phyloP scores from a whole-genome alignment of 176 grass and related monocot species.

The Chloris gayana region DNA sequence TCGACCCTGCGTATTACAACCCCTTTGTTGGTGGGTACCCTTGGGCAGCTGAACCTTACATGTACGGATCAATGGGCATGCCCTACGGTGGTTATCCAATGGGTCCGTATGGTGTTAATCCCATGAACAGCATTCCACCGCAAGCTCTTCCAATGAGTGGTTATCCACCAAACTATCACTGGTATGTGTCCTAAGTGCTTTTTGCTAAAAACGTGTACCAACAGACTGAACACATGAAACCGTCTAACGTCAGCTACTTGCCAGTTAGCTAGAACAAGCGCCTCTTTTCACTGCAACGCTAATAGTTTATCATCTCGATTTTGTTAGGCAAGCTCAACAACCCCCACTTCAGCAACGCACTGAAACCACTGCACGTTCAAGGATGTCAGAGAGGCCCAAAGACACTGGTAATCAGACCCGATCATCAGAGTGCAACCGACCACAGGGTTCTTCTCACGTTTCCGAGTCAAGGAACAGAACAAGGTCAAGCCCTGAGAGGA shows the following conservation, averaged over 20 bases:
- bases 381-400: slow-evolving; percentile 11
- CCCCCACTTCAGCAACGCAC: neutral
- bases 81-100: slow-evolving; percentile 35
- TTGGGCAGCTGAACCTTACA: slow-evolving; percentile 47
- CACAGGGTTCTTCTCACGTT: slow-evolving; percentile 16
- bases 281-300: neutral
- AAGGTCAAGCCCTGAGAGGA: slow-evolving; percentile 22
- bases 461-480: slow-evolving; percentile 24
- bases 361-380: slow-evolving; percentile 22
- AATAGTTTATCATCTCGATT: neutral
- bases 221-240: neutral
- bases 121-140: slow-evolving; percentile 27
- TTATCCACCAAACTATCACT: slow-evolving; percentile 34
- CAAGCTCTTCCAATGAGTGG: slow-evolving; percentile 38
- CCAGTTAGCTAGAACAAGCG: neutral
- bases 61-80: slow-evolving; percentile 35
- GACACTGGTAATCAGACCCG: neutral
- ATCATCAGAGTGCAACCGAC: slow-evolving; percentile 23
- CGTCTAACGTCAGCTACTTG: neutral
- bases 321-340: slow-evolving; percentile 27
- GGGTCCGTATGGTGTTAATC: slow-evolving; percentile 23
- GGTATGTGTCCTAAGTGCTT: slow-evolving; percentile 26
- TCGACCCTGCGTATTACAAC: slow-evolving; percentile 49
- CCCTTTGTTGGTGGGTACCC: slow-evolving; percentile 35
- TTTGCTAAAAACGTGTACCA: neutral